Evolutionary conservation across 1,139 yeast genomes (phyloP).

Genomic region (Hyphopichia wangnamkhiaoensis): DNA sequence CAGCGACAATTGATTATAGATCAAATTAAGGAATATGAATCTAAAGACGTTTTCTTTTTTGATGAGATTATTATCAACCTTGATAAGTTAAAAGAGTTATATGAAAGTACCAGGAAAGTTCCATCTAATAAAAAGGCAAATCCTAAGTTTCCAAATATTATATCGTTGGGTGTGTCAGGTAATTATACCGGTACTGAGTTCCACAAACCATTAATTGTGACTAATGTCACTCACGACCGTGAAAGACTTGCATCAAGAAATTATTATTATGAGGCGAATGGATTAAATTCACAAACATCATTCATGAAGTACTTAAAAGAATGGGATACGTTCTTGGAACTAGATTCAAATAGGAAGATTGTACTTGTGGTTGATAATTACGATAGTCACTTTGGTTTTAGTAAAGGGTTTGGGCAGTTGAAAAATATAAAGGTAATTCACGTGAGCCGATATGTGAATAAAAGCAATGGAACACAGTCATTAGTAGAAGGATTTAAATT

Average conservation of each 20-base stretch:
- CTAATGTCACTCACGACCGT: neutral
- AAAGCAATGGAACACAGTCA: neutral
- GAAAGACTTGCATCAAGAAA: neutral
- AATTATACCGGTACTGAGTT: constrained; percentile 5
- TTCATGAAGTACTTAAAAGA: constrained; percentile 2
- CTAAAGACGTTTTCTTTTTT: constrained; percentile 3
- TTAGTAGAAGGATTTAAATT: neutral
- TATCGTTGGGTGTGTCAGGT: constrained; percentile 4
- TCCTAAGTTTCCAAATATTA: neutral
- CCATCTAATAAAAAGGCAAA: neutral
- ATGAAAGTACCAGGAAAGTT: too few species aligned
- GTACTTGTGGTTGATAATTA: constrained; percentile 1
- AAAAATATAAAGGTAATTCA: constrained; percentile 3
- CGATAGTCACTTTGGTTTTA: neutral
- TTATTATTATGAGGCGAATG: neutral
- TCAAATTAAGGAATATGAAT: too few species aligned
- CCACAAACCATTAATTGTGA: constrained; percentile 2
- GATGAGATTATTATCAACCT: constrained; percentile 4
- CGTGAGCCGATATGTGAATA: neutral
- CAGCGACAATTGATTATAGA: too few species aligned
- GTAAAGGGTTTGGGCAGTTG: neutral
- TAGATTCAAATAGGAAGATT: constrained; percentile 1
- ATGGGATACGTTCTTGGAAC: constrained; percentile 2
- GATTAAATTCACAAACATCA: constrained; percentile 1
- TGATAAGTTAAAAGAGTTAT: neutral